phyloP scores from a whole-genome alignment of 1,284 basidiomycete species.

The Lentinula novae-zelandiae region DNA sequence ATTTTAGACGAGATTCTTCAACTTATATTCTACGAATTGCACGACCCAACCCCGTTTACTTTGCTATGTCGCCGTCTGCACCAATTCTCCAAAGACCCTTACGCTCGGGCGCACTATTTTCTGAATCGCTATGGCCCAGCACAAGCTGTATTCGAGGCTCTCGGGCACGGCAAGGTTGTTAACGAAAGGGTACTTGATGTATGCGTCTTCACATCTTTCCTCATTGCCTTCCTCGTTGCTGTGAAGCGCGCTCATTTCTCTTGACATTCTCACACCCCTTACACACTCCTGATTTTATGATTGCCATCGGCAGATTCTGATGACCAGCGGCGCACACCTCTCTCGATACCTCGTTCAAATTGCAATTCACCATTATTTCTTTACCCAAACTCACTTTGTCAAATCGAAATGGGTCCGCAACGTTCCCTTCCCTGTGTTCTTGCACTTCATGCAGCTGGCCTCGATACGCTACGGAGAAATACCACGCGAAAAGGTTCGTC shows the following conservation, averaged over 20 bases:
- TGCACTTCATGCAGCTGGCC: conserved; percentile 58
- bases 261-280: conserved; percentile 2
- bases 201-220: conserved; percentile 27
- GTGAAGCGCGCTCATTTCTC: conserved; percentile 15
- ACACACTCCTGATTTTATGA: conserved; percentile 6
- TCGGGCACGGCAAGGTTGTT: conserved; percentile 63
- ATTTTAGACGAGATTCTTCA: conserved; percentile 65
- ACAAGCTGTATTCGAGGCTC: conserved; percentile 67
- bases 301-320: conserved; percentile 48
- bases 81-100: conserved; percentile 65
- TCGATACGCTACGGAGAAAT: conserved; percentile 58
- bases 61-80: conserved; percentile 55
- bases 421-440: conserved; percentile 54
- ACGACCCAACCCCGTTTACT: conserved; percentile 57
- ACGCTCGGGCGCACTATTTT: conserved; percentile 72
- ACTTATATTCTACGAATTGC: conserved; percentile 66
- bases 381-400: conserved; percentile 65
- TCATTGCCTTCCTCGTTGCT: conserved; percentile 19
- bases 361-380: conserved; percentile 73
- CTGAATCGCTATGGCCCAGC: conserved; percentile 63
- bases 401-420: conserved; percentile 69
- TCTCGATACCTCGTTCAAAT: conserved; percentile 75
- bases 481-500: conserved; percentile 51
- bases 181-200: conserved; percentile 68
- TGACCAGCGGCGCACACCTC: conserved; percentile 68